Percentiles rank a stretch among this genome's conserved stretches.
Conservation (phyloP, 1,284 basidiomycete genomes). For the Fistulinella cinereoalba region DNA sequence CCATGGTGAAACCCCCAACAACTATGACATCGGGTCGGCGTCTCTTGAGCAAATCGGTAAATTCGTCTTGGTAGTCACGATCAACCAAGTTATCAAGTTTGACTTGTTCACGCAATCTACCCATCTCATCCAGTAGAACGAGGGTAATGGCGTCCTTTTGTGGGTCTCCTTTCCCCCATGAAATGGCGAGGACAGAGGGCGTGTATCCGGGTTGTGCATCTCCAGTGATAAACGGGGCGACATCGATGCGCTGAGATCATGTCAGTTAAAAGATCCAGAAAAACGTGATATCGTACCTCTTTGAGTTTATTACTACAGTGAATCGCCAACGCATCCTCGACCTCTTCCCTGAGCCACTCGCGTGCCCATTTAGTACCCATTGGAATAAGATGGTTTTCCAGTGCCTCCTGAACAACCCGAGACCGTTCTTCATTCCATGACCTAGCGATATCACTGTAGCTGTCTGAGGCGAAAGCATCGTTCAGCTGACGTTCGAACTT, state of each 20-base stretch:
- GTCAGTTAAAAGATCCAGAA: constrained; percentile 15
- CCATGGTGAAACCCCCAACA: constrained; percentile 84
- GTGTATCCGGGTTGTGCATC: constrained; percentile 68
- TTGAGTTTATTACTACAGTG: constrained; percentile 69
- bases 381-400: constrained; percentile 81
- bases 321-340: constrained; percentile 79
- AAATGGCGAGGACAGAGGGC: constrained; percentile 87
- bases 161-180: constrained; percentile 94
- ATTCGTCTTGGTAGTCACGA: constrained; percentile 63
- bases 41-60: constrained; percentile 78
- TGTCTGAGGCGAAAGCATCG: constrained; percentile 83
- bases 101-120: constrained; percentile 84
- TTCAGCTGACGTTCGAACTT: constrained; percentile 73
- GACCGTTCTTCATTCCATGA: constrained; percentile 93
- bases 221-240: constrained; percentile 68
- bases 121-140: constrained; percentile 85
- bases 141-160: constrained; percentile 85
- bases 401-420: constrained; percentile 74
- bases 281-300: constrained; percentile 49
- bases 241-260: constrained; percentile 58
- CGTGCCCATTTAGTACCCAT: constrained; percentile 83
- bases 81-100: constrained; percentile 88
- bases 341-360: constrained; percentile 88
- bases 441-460: constrained; percentile 79
- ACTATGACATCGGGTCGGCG: constrained; percentile 88